phyloP scores from a whole-genome alignment of 805 yeast genomes.

The Zygotorulaspora danielsina region DNA sequence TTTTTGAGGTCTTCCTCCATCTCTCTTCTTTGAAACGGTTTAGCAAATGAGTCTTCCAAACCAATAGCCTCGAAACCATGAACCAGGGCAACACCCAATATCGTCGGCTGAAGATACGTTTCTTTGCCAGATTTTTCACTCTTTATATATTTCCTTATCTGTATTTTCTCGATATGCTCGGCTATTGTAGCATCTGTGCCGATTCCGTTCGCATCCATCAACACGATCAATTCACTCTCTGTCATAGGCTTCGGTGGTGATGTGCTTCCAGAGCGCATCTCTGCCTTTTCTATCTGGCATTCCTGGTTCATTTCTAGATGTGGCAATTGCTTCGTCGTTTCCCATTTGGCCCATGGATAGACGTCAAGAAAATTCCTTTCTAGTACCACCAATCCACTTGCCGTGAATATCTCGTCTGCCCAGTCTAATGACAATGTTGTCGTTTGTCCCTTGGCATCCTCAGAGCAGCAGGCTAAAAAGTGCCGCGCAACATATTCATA shows the following conservation, averaged over 20 bases:
- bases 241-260: conserved; percentile 79
- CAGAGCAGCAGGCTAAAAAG: conserved; percentile 87
- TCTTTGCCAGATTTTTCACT: conserved; percentile 41
- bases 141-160: conserved; percentile 59
- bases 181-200: conserved; percentile 99
- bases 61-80: conserved; percentile 83
- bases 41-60: conserved; percentile 70
- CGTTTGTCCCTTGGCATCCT: conserved; percentile 76
- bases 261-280: conserved; percentile 70
- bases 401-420: conserved; percentile 70
- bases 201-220: conserved; percentile 96
- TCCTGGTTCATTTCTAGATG: conserved; percentile 52
- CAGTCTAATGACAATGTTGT: conserved; percentile 64
- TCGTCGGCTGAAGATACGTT: conserved; percentile 64
- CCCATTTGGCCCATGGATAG: conserved; percentile 78
- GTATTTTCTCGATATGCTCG: conserved; percentile 86
- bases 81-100: conserved; percentile 78
- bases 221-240: conserved; percentile 83
- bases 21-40: conserved; percentile 78
- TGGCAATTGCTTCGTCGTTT: conserved; percentile 60
- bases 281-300: conserved; percentile 52
- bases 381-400: conserved; percentile 69
- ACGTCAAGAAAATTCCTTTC: conserved; percentile 78
- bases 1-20: conserved; percentile 63
- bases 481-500: conserved; percentile 84